Base-by-base conservation (phyloP, 2,329 filamentous ascomycete species). In the Fusarium circinatum region DNA sequence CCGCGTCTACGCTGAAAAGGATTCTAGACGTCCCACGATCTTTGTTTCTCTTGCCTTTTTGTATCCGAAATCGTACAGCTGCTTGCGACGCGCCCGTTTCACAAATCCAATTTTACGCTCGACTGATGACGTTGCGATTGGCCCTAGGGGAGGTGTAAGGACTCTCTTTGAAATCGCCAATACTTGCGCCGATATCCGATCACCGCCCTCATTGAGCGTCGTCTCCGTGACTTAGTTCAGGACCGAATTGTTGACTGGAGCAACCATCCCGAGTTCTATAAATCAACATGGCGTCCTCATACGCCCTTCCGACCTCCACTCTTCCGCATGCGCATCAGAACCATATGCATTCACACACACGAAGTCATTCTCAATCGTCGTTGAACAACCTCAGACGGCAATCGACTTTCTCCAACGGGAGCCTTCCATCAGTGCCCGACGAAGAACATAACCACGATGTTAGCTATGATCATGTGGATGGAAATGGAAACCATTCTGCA, bases 241-340 rank as follows among this genome's bases (percentile, higher is more conserved):
- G n/a, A 24, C 45, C 30, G 41, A 64, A 66, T 38, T 65, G 57
- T 65, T 68, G 59, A 54, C 47, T 58, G 61, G 32, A 64, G 48
- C 57, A 64, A 56, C 58, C 24, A 44, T 28, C 24, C 54, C 32
- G 57, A 57, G 15, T 28, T 30, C 51, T 41, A 51, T 55, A 39
- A 32, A 28, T 60, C 52, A 81, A 65, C 64, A 88, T 88, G 86
- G 84, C 86, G 68, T 86, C 87, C 42, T 86, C 88, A 28, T 90
- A 88, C 78, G 83, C 85, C 58, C 80, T 90, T 62, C 88, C 88
- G n/a, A 84, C 86, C 41, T 83, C 87, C 41, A 83, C 86, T 44
- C 79, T 88, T 51, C 84, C 86, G 59, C 86, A 86, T 73, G 84
- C 83, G 65, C 84, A 87, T 73, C 82, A 85, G 61, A 83, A 83